phyloP scores from a whole-genome alignment of 257 asterid species.

The Rehmannia glutinosa region DNA sequence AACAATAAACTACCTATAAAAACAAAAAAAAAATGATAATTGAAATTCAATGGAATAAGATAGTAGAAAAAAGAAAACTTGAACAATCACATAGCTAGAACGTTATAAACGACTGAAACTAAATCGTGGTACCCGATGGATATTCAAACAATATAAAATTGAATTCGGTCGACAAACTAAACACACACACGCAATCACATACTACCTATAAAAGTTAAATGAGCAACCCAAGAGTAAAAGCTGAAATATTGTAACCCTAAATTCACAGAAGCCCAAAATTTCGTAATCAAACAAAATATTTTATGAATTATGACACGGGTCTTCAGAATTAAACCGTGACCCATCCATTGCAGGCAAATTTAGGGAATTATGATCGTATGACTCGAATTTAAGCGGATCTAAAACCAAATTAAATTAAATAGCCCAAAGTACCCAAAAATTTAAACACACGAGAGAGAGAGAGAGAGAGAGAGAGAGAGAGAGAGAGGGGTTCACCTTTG shows the following conservation, averaged over 20 bases:
- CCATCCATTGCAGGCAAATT: neutral
- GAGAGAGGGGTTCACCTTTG: neutral
- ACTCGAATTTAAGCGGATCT: neutral
- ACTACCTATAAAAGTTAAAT: too few relatives aligned
- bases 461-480: neutral
- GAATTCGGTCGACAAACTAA: neutral
- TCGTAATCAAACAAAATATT: neutral
- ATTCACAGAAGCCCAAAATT: neutral
- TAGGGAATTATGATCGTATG: neutral
- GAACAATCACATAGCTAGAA: neutral
- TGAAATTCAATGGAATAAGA: neutral
- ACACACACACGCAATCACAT: neutral
- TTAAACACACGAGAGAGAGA: neutral
- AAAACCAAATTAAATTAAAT: neutral
- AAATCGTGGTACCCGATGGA: neutral
- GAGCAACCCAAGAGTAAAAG: too few relatives aligned
- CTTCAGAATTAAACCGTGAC: too few relatives aligned
- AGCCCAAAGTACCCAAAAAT: neutral
- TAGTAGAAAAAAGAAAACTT: neutral
- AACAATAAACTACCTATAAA: slow-evolving; percentile 1
- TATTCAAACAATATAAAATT: neutral
- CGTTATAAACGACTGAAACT: neutral
- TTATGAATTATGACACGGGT: too few relatives aligned
- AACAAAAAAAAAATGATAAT: neutral
- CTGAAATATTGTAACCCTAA: neutral